A percentile compares a stretch with the other conserved stretches of the same genome.
phyloP scores from a whole-genome alignment of 2,329 filamentous ascomycete species.

The Aspergillus fumigatus region DNA sequence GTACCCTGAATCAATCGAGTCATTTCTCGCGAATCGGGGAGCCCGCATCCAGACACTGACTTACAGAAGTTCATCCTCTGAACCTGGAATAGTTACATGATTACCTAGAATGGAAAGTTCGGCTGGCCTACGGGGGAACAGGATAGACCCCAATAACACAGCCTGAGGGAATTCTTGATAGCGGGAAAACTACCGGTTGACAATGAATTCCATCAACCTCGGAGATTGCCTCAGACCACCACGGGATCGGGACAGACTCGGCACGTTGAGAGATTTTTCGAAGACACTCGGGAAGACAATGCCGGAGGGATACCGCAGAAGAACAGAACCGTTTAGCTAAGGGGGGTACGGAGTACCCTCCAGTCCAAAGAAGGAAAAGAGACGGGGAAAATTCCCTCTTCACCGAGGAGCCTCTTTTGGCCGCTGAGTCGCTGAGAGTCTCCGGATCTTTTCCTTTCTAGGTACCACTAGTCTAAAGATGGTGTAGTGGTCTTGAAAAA shows the following conservation, averaged over 20 bases:
- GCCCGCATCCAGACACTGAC: too few species aligned
- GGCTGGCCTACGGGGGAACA: too few species aligned
- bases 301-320: conserved; percentile 13
- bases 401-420: conserved; percentile 20
- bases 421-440: not conserved
- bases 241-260: conserved; percentile 24
- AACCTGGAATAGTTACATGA: conserved; percentile 12
- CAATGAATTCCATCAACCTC: too few species aligned
- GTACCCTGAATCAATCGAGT: too few species aligned
- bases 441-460: not conserved
- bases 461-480: not conserved
- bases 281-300: conserved; percentile 15
- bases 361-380: not conserved
- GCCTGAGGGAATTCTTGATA: too few species aligned
- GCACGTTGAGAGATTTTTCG: conserved; percentile 2
- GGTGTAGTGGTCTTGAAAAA: not conserved
- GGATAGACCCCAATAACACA: too few species aligned
- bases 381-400: conserved; percentile 5
- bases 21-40: too few species aligned
- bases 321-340: conserved; percentile 2
- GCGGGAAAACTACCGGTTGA: too few species aligned
- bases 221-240: conserved; percentile 17
- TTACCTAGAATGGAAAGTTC: conserved; percentile 9
- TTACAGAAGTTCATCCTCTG: not conserved
- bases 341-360: too few species aligned